Evolutionary conservation across 73 alveolate species (phyloP), one percentile per base, ranked within the genome.

Genomic region (Urostyla sp.): DNA sequence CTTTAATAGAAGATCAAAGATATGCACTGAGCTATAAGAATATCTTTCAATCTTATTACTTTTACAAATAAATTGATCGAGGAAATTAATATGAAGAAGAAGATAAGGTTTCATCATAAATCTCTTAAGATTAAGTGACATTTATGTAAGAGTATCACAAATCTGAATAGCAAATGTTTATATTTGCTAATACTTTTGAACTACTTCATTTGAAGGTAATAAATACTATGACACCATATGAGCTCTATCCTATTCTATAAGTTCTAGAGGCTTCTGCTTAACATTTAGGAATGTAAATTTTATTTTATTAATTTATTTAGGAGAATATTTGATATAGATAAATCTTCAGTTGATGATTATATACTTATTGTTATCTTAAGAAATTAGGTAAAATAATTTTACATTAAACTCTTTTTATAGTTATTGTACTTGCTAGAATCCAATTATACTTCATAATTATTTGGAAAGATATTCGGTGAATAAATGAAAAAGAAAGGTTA

Each of bases 151-250:
- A 85, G 43, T 48, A 46, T 0, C 18, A 76, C 49, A 85, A 85
- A 49, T 55, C 49, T 76, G 80, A 50, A 31, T 8, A 58, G 77
- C 75, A 85, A 58, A 85, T 85, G 93, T 76, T 76, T 50, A 85
- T 85, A 15, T 85, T 75, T 76, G 93, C 93, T 0, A 85, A 85
- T 66, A 49, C 76, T 18, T 76, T 85, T 38, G 88, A 55, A 49
- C 69, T 85, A 45, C 43, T 85, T 38, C 81, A 52, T 28, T 61
- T 57, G 49, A 46, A 75, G 50, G 50, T 84, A 48, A 24, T 66
- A 3, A 46, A 46, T 32, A 43, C 16, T 24, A 40, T 59, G 72
- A 66, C 21, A 35, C 26, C 76, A 15, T 43, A 45, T 20, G 90
- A 80, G 35, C 53, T 80, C 28, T 67, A 63, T 28, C 84, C 90